These are phyloP conservation scores for Calendula officinalis DNA, from an alignment of 129 eudicot species.

Conservation along the genomic window DNA sequence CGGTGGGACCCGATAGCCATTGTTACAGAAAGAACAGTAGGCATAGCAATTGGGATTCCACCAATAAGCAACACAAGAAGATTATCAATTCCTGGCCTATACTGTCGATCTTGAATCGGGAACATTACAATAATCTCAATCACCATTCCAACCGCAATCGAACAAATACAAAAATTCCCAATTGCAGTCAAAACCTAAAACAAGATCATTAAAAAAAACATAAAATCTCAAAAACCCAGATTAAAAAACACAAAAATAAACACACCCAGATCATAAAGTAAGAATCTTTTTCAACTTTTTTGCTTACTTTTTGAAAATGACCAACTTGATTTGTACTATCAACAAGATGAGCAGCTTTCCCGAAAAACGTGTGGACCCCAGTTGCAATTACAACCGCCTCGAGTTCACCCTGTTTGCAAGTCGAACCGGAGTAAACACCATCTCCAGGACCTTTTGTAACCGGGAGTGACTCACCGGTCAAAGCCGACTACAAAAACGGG, in stretches of 20 bases:
- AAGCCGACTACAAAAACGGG: slow-evolving; percentile 66
- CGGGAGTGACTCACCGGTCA: slow-evolving; percentile 97
- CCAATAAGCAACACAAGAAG: slow-evolving; percentile 98
- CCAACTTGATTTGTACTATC: slow-evolving; percentile 96
- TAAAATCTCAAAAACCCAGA: slow-evolving; percentile 2
- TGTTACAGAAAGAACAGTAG: slow-evolving; percentile 97
- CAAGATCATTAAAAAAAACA: slow-evolving; percentile 4
- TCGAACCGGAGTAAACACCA: slow-evolving; percentile 96
- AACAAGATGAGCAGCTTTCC: slow-evolving; percentile 99
- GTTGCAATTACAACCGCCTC: slow-evolving; percentile 97
- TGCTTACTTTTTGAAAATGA: slow-evolving; percentile 87
- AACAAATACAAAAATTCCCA: slow-evolving; percentile 97
- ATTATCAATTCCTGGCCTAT: slow-evolving; percentile 99
- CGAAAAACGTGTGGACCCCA: slow-evolving; percentile 97
- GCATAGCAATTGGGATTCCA: slow-evolving; percentile 99
- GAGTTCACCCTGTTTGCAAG: slow-evolving; percentile 97
- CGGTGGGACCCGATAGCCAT: slow-evolving; percentile 99
- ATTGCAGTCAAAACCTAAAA: slow-evolving; percentile 97
- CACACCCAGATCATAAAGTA: not conserved
- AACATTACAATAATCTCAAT: slow-evolving; percentile 94
- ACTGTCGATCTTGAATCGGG: slow-evolving; percentile 85
- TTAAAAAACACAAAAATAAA: not conserved
- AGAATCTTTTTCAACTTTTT: not conserved
- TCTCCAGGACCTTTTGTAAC: slow-evolving; percentile 98
- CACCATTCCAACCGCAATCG: slow-evolving; percentile 96